Base-by-base conservation (phyloP, 495 filamentous ascomycete species). In the Neurospora sp. region DNA sequence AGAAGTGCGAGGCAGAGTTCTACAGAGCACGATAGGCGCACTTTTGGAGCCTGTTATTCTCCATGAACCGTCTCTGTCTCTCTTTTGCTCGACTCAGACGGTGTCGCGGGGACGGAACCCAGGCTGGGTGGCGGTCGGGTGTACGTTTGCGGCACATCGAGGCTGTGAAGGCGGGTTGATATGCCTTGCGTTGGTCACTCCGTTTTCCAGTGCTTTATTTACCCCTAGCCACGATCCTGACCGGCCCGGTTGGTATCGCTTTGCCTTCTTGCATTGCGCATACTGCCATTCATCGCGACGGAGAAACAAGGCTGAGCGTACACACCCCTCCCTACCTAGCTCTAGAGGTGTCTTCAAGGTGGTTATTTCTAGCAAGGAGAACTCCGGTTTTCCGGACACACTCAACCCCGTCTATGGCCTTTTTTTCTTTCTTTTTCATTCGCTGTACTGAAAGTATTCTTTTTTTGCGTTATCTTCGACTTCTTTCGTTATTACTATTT, bases 291-390 rank as follows among this genome's bases (percentile, higher is more conserved):
- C 40, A 3, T 0, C 6, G 16, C 40, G 40, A 42, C 0, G 14
- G 40, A 41, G 40, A 18, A 42, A 18, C 9, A 48, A 20, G n/a
- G 3, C 44, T 48, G 18, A 48, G 44, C 44, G n/a, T 2, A 48
- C 0, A 20, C 44, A 0, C n/a, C 18, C 3, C 44, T 48, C 44
- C 18, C 18, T 20, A 0, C 0, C 9, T n/a, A n/a, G n/a, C n/a
- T 48, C 44, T 10, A 9, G n/a, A 48, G 44, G 44, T 20, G 44
- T 3, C 44, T 10, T 1, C n/a, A 45, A 45, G 4, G n/a, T 20
- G 20, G 20, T 6, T 27, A 14, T 53, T 53, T 14, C 20, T 27
- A 1, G 3, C 10, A 12, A 12, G 20, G 9, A 12, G 20, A 53
- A 14, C 3, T 27, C n/a, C 45, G 20, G 20, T 10, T 2, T 27